These are phyloP conservation scores for Isatis tinctoria DNA, from an alignment of 345 rosid species.

Conservation along the genomic window DNA sequence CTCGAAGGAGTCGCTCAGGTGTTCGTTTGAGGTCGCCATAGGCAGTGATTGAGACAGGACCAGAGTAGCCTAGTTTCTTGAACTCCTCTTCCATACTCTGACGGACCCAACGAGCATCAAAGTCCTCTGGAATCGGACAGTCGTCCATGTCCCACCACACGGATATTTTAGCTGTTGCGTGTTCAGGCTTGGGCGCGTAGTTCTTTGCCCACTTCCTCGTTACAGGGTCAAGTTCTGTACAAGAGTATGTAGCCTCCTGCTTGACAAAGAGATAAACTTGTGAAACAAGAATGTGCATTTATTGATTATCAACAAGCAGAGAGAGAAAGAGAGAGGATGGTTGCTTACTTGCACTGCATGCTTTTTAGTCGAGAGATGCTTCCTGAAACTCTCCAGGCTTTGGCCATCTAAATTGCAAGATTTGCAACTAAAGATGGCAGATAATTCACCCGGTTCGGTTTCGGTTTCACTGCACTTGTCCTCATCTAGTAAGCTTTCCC, in stretches of 20 bases:
- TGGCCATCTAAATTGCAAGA: background rate
- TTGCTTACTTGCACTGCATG: background rate
- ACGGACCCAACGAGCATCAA: background rate
- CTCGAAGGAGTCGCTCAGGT: background rate
- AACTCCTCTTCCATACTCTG: background rate
- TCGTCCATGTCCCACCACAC: no score
- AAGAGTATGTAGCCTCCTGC: no score
- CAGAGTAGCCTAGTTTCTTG: background rate
- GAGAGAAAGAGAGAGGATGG: background rate
- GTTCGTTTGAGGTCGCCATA: background rate
- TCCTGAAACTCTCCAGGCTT: background rate
- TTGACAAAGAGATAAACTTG: no score
- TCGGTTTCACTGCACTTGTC: no score
- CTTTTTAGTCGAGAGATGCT: background rate
- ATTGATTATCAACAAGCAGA: no score
- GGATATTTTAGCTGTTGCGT: no score
- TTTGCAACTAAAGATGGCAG: no score
- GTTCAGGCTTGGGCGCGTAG: no score
- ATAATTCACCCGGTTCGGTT: no score
- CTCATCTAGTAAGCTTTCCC: background rate
- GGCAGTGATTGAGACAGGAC: constrained; percentile 18
- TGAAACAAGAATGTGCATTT: no score
- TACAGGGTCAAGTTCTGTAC: no score
- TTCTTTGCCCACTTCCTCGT: no score
- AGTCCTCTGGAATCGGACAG: background rate